A percentile compares a stretch with the other conserved stretches of the same genome.
phyloP scores from a whole-genome alignment of 176 grass and related monocot genomes.

The Themeda triandra region DNA sequence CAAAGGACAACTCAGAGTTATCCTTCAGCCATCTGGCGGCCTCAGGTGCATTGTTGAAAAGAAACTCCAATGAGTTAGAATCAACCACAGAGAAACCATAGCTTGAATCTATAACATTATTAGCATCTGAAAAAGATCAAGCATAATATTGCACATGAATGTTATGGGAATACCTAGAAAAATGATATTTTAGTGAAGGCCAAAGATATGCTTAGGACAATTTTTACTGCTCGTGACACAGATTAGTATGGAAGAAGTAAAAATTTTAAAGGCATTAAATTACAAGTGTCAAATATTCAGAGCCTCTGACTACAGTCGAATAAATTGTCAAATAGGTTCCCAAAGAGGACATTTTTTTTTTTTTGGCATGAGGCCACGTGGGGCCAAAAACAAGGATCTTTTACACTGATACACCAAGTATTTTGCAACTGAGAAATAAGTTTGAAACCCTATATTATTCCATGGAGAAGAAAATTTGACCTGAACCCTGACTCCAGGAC shows the following conservation, averaged over 20 bases:
- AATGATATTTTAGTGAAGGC: neutral
- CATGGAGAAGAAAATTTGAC: neutral
- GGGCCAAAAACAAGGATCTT: neutral
- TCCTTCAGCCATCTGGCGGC: conserved; percentile 68
- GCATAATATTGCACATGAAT: conserved; percentile 3
- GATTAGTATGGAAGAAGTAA: neutral
- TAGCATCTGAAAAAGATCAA: conserved; percentile 57
- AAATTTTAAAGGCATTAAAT: neutral
- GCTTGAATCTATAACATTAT: conserved; percentile 62
- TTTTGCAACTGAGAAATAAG: neutral
- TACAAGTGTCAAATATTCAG: conserved; percentile 1
- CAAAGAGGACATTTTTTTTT: neutral
- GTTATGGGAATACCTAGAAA: neutral
- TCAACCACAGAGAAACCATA: conserved; percentile 92
- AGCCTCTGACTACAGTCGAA: neutral
- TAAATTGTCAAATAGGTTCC: neutral
- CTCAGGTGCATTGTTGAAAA: conserved; percentile 81
- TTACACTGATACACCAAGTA: neutral
- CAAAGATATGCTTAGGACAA: neutral
- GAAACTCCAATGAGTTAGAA: conserved; percentile 87
- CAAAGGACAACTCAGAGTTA: conserved; percentile 73
- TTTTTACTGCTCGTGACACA: neutral
- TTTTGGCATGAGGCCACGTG: too few relatives aligned
- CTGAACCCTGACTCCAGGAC: neutral
- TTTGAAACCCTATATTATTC: neutral